Base-by-base conservation (phyloP, 2,329 filamentous ascomycete genomes). In the Apiospora sp. region DNA sequence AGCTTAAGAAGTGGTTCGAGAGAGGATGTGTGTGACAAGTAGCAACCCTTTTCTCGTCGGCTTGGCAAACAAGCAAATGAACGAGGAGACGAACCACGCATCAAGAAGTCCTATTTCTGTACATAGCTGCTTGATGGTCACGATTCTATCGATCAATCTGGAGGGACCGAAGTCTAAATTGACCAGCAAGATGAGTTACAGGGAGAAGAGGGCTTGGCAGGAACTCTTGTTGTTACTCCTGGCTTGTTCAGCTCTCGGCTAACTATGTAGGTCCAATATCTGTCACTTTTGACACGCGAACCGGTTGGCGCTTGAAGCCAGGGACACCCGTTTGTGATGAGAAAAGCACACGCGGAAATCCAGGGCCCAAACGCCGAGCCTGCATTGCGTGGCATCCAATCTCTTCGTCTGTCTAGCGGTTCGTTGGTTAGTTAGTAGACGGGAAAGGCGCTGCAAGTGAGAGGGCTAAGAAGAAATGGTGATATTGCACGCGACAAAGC, bases 261-360 rank as follows among this genome's bases (percentile, higher is more conserved):
- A 41, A 41, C 37, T 41, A 41, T 12, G 16, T 61, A 61, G 54
- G 30, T 30, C 6, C 16, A 4, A 30, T 30, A 37, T 34, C 30
- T 61, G 54, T 37, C 54, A 61, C 54, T 22, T 37, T 58, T 61
- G 54, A 61, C 54, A 61, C 27, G 16, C 34, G 54, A 16, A 22
- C 5, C 27, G 54, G 54, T 16, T n/a, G 46, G 46, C 27, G 27
- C 54, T 16, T 61, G 54, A 37, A 8, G 54, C 54, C 22, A 61
- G 27, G 51, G 8, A 24, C 12, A 4, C 24, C 16, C 8, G 34
- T 37, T 3, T 37, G 34, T 37, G 34, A 37, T 37, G 34, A 37
- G 34, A 37, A 37, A 37, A 7, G n/a, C n/a, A n/a, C 7, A 7
- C 46, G 46, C 3, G 46, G 8, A 48, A 16, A 46, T 14, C 24